These are phyloP conservation scores for Verticillium isaacii DNA, from an alignment of 2,329 filamentous ascomycete species.

Conservation along the genomic window DNA sequence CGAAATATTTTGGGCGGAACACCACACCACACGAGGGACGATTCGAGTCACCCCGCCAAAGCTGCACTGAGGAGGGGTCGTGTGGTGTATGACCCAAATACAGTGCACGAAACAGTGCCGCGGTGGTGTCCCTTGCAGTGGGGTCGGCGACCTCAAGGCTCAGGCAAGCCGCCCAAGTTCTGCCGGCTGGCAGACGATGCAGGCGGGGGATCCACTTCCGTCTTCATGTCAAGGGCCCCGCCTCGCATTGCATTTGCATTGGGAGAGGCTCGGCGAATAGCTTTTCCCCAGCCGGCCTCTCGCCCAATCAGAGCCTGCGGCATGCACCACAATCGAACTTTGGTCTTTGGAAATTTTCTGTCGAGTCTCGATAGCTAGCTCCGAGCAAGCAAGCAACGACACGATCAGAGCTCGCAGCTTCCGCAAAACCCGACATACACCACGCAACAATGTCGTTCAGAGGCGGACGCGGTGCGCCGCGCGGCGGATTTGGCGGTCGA, in stretches of 20 bases:
- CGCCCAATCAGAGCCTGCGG: neutral
- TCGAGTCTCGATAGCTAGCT: slow-evolving; percentile 1
- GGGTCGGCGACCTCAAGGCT: neutral
- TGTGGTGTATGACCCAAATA: neutral
- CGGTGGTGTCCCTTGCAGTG: neutral
- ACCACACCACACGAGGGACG: neutral
- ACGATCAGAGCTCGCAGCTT: slow-evolving; percentile 8
- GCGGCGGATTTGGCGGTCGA: slow-evolving; percentile 13
- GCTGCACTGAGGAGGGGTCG: neutral
- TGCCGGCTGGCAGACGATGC: neutral
- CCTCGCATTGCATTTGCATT: neutral
- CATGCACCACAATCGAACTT: slow-evolving; percentile 8
- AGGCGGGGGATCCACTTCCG: neutral
- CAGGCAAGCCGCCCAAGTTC: too few species aligned
- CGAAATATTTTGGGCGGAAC: slow-evolving; percentile 8
- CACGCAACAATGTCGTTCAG: slow-evolving; percentile 11
- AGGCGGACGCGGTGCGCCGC: slow-evolving; percentile 13
- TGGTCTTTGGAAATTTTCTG: slow-evolving; percentile 13
- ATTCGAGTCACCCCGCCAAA: slow-evolving; percentile 11
- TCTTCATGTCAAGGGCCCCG: neutral
- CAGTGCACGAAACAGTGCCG: neutral
- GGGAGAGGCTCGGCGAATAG: neutral
- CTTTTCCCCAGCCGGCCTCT: neutral
- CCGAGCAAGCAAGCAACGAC: slow-evolving; percentile 1
- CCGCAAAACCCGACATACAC: neutral